These are phyloP conservation scores for Vaccinium macrocarpon DNA, from an alignment of 148 eudicot species.

Conservation along the genomic window DNA sequence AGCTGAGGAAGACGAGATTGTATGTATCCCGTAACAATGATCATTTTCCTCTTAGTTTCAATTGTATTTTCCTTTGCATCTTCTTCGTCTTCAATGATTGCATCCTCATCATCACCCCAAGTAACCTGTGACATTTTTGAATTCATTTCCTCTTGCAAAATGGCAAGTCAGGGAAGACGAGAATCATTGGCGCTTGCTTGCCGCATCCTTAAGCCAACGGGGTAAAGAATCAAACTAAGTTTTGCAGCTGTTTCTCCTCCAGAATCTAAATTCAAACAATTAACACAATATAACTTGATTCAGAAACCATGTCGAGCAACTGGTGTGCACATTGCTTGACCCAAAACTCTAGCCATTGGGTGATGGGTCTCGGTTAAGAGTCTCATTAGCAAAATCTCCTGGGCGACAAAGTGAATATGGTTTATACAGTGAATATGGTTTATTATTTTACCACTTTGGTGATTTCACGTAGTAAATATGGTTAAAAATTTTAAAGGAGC, in stretches of 20 bases:
- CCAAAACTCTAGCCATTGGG: conserved; percentile 41
- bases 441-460: too few relatives aligned
- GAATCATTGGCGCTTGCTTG: conserved; percentile 19
- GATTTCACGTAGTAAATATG: too few relatives aligned
- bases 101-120: conserved; percentile 12
- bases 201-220: conserved; percentile 37
- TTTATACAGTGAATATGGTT: too few relatives aligned
- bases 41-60: neutral
- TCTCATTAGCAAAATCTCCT: too few relatives aligned
- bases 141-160: conserved; percentile 27
- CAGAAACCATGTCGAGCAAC: conserved; percentile 48
- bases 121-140: conserved; percentile 16
- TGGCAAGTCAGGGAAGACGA: conserved; percentile 49
- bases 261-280: conserved; percentile 35
- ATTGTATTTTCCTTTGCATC: conserved; percentile 13
- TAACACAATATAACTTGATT: conserved; percentile 33
- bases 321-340: conserved; percentile 46
- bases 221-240: conserved; percentile 39
- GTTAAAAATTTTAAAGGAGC: too few relatives aligned
- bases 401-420: too few relatives aligned
- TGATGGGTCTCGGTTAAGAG: too few relatives aligned
- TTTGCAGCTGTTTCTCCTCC: conserved; percentile 31
- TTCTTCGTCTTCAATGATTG: conserved; percentile 21
- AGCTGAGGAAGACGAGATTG: too few relatives aligned
- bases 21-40: too few relatives aligned